Evolutionary conservation across 2,329 filamentous ascomycete genomes (phyloP), one percentile per base, ranked within the genome.

Genomic region (Diaporthe humulicola): DNA sequence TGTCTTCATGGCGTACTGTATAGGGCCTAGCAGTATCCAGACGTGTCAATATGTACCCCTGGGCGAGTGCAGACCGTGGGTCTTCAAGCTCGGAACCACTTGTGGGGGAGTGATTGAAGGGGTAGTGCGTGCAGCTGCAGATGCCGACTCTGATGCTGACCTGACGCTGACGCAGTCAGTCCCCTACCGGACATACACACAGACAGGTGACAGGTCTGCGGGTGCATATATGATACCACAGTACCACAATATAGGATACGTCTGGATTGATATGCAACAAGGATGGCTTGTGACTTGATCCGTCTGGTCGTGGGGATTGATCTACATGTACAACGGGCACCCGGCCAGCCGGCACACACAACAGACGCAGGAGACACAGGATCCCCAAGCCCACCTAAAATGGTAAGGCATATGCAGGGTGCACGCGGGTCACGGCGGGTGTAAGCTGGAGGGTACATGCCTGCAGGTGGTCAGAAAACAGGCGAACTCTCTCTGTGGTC

Each of bases 381-480:
- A 45, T 45, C 58, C 28, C 38, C 58, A 30, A 54, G 30, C 64
- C 48, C 45, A 36, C 61, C 61, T 15, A 22, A 25, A 17, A 36
- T 17, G 45, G 30, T 12, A 50, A 19, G 30, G 12, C 61, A 19
- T 0, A 50, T 67, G 61, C 28, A 50, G 61, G 61, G 61, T 50
- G 45, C 22, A 19, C 15, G 15, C 25, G n/a, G n/a, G n/a, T n/a
- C n/a, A n/a, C n/a, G n/a, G 33, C 36, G 64, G 33, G 22, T 69
- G 48, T 54, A 28, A 54, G 48, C 33, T 69, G 22, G 28, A 69
- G 64, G 64, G 64, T 33, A 40, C 48, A 69, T 69, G 64, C 64
- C 48, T 69, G 64, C 48, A 40, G 33, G 22, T 15, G 30, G 25
- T 3, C 19, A 9, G 40, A 25, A 52, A 52, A 52, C 48, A 30